Base-by-base conservation (phyloP, 768 basidiomycete genomes). In the Candolleomyces eurysporus region DNA sequence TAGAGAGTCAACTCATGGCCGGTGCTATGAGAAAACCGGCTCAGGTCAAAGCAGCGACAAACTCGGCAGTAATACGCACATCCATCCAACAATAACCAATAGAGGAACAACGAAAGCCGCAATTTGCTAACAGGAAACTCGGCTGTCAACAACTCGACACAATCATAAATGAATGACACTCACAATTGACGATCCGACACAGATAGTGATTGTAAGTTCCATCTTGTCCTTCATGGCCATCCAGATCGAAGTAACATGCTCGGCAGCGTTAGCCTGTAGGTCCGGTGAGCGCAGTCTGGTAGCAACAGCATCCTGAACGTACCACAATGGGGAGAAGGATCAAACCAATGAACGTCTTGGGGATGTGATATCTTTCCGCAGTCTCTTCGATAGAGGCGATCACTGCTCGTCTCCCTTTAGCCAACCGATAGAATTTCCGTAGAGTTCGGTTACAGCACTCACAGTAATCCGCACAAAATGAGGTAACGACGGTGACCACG, bases 351-450 rank as follows among this genome's bases (percentile, higher is more conserved):
- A 95, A 94, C 0, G 86, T 67, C 72, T 92, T 92, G 0, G 92
- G 91, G 58, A 97, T 90, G 58, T 81, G 71, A 72, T 92, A 94
- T 45, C 89, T 81, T 13, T 84, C 78, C 2, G 94, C 92, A 26
- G 91, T 92, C 71, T 96, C 94, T 71, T 96, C 95, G 64, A 97
- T 96, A 4, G 92, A 93, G 3, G 89, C 90, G 42, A 96, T 94
- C 72, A 94, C 91, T 92, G 57, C 39, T 32, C 21, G 46, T 26
- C 26, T 26, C 26, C 26, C 19, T 17, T 49, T 17, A 31, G 58
- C 82, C 76, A 26, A 79, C 52, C 31, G 54, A 26, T 50, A 79
- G 46, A 21, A 26, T 52, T 17, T 36, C 3, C 19, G 13, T 32
- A 54, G 10, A 17, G 22, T 53, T 58, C 31, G 32, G 36, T 26